Percentiles rank a stretch among this genome's conserved stretches.
phyloP scores from a whole-genome alignment of 345 rosid genomes.

The Citrus trifoliata region DNA sequence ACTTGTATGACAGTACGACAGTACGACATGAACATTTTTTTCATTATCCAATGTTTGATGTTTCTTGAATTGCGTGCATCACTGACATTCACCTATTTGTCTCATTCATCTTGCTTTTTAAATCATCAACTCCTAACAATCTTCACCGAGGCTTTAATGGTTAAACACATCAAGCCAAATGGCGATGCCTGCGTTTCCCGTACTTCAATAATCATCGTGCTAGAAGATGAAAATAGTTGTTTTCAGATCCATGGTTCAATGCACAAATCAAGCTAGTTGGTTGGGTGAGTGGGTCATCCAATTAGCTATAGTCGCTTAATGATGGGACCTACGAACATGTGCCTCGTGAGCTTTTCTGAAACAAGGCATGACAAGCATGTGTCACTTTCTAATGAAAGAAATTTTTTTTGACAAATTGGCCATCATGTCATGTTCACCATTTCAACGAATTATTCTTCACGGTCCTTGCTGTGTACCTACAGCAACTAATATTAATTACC shows the following conservation, averaged over 20 bases:
- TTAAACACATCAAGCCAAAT: no score
- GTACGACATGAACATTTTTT: no score
- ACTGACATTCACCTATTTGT: not conserved
- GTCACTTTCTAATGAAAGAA: not conserved
- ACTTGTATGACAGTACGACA: not conserved
- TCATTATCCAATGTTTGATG: not conserved
- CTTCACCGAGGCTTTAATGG: no score
- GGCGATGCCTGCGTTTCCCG: no score
- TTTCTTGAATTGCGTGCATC: no score
- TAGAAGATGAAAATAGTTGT: no score
- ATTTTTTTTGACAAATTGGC: not conserved
- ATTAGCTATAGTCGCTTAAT: not conserved
- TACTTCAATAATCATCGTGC: no score
- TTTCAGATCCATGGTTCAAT: not conserved
- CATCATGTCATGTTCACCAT: not conserved
- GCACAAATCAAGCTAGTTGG: not conserved
- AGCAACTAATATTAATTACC: not conserved
- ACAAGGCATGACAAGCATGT: not conserved
- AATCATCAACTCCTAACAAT: not conserved
- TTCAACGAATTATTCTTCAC: not conserved
- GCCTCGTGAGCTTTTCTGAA: not conserved
- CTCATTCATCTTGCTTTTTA: not conserved
- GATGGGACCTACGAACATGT: constrained; percentile 12
- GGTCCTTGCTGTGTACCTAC: not conserved
- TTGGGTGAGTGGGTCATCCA: not conserved